phyloP scores from a whole-genome alignment of 2,329 filamentous ascomycete genomes.

The Trichophyton equinum region DNA sequence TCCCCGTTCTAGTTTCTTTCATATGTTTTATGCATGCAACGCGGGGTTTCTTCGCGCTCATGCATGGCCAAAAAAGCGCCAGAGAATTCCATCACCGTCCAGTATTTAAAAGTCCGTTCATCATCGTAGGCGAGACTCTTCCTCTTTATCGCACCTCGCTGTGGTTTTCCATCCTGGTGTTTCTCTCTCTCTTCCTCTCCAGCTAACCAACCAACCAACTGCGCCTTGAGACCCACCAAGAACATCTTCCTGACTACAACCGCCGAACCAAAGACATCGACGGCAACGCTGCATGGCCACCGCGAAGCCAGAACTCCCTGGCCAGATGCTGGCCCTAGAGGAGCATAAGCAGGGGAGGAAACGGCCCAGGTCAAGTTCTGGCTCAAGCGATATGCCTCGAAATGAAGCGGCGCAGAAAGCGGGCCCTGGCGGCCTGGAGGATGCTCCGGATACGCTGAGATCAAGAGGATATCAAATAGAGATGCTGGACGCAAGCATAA shows the following conservation, averaged over 20 bases:
- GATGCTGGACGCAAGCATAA: conserved; percentile 59
- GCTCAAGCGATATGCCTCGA: no score
- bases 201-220: neutral
- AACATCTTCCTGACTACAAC: neutral
- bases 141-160: neutral
- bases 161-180: neutral
- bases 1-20: neutral
- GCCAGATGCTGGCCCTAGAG: neutral
- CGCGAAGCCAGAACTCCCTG: neutral
- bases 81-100: neutral
- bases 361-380: neutral
- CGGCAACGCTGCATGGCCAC: neutral
- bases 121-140: neutral
- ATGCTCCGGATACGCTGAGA: conserved; percentile 5
- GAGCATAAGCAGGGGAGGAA: neutral
- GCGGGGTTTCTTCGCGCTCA: neutral
- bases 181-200: neutral
- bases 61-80: neutral
- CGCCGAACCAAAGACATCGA: neutral
- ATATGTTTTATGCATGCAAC: neutral
- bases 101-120: neutral
- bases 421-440: neutral
- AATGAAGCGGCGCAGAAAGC: neutral
- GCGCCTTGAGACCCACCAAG: neutral
- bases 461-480: conserved; percentile 57